Conservation (phyloP, 805 yeast genomes). For the Cyberlindnera mycetangii region DNA sequence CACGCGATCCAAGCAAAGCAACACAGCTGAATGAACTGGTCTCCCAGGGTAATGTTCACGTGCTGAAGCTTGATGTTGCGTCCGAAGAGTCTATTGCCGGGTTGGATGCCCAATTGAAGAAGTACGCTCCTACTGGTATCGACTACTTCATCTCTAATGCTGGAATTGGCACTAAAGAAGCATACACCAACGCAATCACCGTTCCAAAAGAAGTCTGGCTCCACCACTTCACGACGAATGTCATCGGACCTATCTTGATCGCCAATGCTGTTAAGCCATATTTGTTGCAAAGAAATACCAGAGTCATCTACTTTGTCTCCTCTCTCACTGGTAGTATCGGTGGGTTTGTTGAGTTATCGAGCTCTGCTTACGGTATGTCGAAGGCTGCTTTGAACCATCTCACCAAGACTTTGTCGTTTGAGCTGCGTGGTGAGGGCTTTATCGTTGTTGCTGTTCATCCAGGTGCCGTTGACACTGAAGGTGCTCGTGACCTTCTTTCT, state of each 20-base stretch:
- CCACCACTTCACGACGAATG: conserved; percentile 23
- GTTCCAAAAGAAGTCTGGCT: conserved; percentile 5
- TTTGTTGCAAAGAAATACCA: conserved; percentile 20
- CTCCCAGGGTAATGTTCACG: conserved; percentile 21
- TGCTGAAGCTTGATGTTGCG: conserved; percentile 26
- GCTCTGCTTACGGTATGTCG: conserved; percentile 35
- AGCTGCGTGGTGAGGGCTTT: conserved; percentile 27
- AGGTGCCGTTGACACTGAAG: conserved; percentile 37
- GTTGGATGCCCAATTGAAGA: conserved; percentile 14
- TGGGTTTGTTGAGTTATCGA: conserved; percentile 13
- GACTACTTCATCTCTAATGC: conserved; percentile 30
- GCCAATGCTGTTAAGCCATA: conserved; percentile 24
- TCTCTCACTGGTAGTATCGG: conserved; percentile 27
- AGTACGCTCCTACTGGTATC: conserved; percentile 21
- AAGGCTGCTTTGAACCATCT: conserved; percentile 37
- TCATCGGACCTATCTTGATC: conserved; percentile 26
- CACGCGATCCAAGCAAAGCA: conserved; percentile 15
- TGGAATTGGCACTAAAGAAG: conserved; percentile 17
- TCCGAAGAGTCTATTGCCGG: conserved; percentile 18
- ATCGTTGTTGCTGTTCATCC: conserved; percentile 35
- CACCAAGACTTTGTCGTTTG: conserved; percentile 28
- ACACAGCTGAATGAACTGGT: conserved; percentile 12
- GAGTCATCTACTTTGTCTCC: conserved; percentile 29
- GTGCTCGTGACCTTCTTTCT: conserved; percentile 18
- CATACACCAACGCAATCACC: not conserved